These are phyloP conservation scores for Psilocybe azurescens DNA, from an alignment of 768 basidiomycete species.

Conservation along the genomic window DNA sequence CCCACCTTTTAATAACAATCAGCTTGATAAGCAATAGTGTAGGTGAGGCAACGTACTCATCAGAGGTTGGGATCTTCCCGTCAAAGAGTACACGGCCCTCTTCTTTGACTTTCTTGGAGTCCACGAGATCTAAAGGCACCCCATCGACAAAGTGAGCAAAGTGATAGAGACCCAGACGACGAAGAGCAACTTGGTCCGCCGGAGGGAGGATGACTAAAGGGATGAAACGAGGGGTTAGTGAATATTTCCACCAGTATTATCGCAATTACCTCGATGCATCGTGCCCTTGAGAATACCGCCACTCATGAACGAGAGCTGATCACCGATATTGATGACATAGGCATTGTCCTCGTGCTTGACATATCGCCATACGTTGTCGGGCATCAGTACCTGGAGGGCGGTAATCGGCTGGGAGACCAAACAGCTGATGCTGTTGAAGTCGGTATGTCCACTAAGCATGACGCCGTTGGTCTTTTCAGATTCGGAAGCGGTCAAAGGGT, in stretches of 20 bases:
- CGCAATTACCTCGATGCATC: slow-evolving; percentile 36
- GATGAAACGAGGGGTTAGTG: neutral
- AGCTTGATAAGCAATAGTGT: neutral
- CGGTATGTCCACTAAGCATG: slow-evolving; percentile 41
- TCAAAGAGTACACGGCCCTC: slow-evolving; percentile 35
- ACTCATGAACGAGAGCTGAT: slow-evolving; percentile 40
- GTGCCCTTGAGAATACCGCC: slow-evolving; percentile 39
- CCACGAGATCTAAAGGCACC: slow-evolving; percentile 31
- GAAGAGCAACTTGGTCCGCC: slow-evolving; percentile 30
- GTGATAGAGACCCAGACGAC: slow-evolving; percentile 39
- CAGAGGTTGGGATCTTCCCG: slow-evolving; percentile 32
- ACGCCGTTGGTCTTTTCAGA: slow-evolving; percentile 36
- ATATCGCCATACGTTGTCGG: slow-evolving; percentile 40
- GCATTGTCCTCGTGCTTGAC: slow-evolving; percentile 37
- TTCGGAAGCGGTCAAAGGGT: slow-evolving; percentile 35
- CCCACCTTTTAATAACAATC: slow-evolving; percentile 28
- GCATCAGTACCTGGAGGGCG: slow-evolving; percentile 40
- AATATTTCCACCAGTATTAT: neutral
- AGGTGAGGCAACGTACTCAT: slow-evolving; percentile 26
- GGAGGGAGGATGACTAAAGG: slow-evolving; percentile 38
- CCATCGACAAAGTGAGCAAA: slow-evolving; percentile 37
- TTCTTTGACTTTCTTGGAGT: slow-evolving; percentile 34
- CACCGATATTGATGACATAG: slow-evolving; percentile 40
- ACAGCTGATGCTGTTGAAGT: slow-evolving; percentile 38
- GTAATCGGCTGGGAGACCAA: slow-evolving; percentile 39